Conservation (phyloP, 768 basidiomycete species). For the Mycena amicta region DNA sequence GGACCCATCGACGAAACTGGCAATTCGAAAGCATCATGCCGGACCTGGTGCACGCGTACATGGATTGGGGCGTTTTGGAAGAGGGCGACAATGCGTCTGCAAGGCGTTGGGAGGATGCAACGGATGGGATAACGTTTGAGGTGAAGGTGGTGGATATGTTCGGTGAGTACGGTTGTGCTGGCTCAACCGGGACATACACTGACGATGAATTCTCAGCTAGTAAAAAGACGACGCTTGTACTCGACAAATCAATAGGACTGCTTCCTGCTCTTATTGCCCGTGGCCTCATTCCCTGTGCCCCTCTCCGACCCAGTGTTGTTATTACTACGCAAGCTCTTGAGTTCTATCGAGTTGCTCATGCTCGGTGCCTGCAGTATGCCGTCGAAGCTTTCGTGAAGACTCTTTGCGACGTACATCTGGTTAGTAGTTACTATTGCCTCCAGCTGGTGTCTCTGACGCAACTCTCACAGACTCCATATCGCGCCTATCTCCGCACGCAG, state of each 20-base stretch:
- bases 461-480: neutral
- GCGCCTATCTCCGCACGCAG: constrained; percentile 1
- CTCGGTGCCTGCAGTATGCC: constrained; percentile 2
- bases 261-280: neutral
- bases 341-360: constrained; percentile 1
- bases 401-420: neutral
- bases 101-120: neutral
- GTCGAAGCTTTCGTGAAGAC: constrained; percentile 1
- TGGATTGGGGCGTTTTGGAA: neutral
- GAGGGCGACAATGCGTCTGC: neutral
- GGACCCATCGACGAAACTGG: neutral
- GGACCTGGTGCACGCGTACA: neutral
- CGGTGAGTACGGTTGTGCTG: neutral
- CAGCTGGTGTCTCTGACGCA: neutral
- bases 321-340: constrained; percentile 5
- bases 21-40: neutral
- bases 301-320: neutral
- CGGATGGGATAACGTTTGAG: neutral
- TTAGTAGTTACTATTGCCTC: neutral
- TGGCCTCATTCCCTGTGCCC: constrained; percentile 10
- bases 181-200: too few relatives aligned
- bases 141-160: neutral
- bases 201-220: neutral
- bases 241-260: neutral
- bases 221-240: neutral